Conservation (phyloP, 257 asterid species). For the Avicennia marina region DNA sequence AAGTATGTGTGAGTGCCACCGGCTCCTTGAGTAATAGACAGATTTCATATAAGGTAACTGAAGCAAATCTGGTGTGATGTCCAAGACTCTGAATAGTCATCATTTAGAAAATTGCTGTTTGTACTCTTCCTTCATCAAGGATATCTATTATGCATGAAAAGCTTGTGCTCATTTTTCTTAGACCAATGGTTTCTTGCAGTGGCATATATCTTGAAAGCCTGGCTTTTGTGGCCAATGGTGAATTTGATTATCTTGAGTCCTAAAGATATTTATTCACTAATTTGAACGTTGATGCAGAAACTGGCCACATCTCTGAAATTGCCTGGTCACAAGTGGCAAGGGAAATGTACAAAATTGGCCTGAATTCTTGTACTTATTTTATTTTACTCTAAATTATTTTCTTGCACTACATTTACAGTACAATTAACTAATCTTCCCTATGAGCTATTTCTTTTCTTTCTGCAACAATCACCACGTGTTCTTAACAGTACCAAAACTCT, state of each 20-base stretch:
- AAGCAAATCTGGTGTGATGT: too few relatives aligned
- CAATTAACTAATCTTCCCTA: too few relatives aligned
- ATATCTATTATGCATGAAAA: background rate
- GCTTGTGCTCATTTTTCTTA: background rate
- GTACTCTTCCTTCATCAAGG: background rate
- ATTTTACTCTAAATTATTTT: too few relatives aligned
- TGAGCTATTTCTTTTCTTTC: background rate
- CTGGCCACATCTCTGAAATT: background rate
- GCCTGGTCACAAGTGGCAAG: too few relatives aligned
- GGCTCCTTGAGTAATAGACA: background rate
- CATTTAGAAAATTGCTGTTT: background rate
- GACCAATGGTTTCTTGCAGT: background rate
- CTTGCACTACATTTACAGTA: too few relatives aligned
- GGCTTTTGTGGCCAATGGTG: background rate
- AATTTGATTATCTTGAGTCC: background rate
- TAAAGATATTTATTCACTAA: background rate
- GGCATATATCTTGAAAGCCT: slow-evolving; percentile 2
- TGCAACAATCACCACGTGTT: background rate
- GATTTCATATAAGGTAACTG: background rate
- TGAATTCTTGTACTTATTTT: too few relatives aligned
- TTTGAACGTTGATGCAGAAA: background rate
- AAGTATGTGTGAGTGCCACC: background rate
- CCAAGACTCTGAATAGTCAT: background rate
- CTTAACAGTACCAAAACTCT: slow-evolving; percentile 5
- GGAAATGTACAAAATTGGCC: too few relatives aligned